These are phyloP conservation scores for Teratosphaeria viscida DNA, from an alignment of 2,329 filamentous ascomycete genomes.

Conservation along the genomic window DNA sequence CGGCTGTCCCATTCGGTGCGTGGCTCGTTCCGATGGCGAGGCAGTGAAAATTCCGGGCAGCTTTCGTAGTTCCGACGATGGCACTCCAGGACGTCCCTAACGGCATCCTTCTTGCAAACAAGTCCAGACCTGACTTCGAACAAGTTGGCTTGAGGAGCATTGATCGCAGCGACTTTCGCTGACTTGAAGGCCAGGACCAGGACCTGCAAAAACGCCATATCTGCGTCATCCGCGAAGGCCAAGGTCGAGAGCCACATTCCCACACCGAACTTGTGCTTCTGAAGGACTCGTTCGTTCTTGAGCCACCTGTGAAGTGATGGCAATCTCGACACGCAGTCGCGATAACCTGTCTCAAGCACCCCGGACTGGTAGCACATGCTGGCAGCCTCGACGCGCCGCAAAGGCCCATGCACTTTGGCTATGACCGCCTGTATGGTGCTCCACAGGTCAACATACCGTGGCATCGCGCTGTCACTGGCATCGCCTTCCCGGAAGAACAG, in stretches of 20 bases:
- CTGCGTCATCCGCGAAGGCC: slow-evolving; percentile 29
- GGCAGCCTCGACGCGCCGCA: background rate
- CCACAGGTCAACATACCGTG: slow-evolving; percentile 1
- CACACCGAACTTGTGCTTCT: slow-evolving; percentile 5
- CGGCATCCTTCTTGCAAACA: background rate
- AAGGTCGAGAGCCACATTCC: slow-evolving; percentile 27
- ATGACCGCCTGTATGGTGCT: background rate
- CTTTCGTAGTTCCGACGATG: background rate
- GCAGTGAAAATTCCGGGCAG: background rate
- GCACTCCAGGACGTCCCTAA: background rate
- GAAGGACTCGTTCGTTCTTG: background rate
- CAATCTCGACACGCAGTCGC: slow-evolving; percentile 2
- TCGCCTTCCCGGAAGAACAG: background rate
- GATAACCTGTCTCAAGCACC: slow-evolving; percentile 1
- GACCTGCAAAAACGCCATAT: slow-evolving; percentile 33
- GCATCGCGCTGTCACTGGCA: slow-evolving; percentile 1
- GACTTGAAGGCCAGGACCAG: slow-evolving; percentile 32
- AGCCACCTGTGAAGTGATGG: slow-evolving; percentile 7
- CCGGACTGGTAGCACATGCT: slow-evolving; percentile 5
- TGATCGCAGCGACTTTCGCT: slow-evolving; percentile 24
- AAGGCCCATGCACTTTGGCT: background rate
- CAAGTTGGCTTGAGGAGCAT: slow-evolving; percentile 28
- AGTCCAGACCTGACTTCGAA: slow-evolving; percentile 6
- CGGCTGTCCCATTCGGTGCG: background rate
- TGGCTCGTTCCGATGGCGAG: background rate